A percentile compares a stretch with the other conserved stretches of the same genome.
Evolutionary conservation across 2,329 filamentous ascomycete genomes (phyloP).

Genomic region (Ophiocordyceps robertsii): DNA sequence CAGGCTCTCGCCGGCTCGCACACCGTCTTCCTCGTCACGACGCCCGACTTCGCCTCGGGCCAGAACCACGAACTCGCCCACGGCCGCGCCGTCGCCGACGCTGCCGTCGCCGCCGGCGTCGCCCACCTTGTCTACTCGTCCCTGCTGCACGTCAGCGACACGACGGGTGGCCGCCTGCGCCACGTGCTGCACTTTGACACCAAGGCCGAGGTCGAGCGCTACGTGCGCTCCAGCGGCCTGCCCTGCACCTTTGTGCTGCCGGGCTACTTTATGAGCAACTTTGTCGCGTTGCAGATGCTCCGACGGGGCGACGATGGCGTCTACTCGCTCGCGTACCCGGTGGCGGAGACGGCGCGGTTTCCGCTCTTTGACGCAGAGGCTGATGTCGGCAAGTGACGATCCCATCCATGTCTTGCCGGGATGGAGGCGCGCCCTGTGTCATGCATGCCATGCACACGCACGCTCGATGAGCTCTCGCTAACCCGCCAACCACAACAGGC

Average conservation of each 20-base stretch:
- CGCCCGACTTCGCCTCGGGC: conserved; percentile 14
- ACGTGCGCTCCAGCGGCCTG: conserved; percentile 36
- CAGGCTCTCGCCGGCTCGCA: conserved; percentile 25
- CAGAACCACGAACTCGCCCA: conserved; percentile 22
- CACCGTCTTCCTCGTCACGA: conserved; percentile 28
- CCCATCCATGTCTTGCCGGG: neutral
- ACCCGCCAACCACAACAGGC: conserved; percentile 7
- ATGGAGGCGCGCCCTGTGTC: neutral
- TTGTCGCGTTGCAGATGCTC: conserved; percentile 10
- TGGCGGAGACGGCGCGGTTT: conserved; percentile 13
- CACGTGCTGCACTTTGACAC: conserved; percentile 38
- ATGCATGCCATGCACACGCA: too few species aligned
- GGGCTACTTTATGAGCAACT: conserved; percentile 42
- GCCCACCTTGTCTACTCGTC: conserved; percentile 33
- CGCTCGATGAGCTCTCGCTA: neutral
- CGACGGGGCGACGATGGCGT: conserved; percentile 15
- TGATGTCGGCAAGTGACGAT: conserved; percentile 25
- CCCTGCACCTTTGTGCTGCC: conserved; percentile 37
- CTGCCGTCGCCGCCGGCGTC: conserved; percentile 26
- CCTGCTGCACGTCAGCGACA: conserved; percentile 23
- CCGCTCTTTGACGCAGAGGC: conserved; percentile 22
- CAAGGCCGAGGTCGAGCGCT: conserved; percentile 42
- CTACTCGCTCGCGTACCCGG: conserved; percentile 14
- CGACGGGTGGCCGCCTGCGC: conserved; percentile 21
- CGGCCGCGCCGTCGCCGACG: conserved; percentile 32